Conservation (phyloP, 129 eudicot genomes). For the Lactuca sativa region DNA sequence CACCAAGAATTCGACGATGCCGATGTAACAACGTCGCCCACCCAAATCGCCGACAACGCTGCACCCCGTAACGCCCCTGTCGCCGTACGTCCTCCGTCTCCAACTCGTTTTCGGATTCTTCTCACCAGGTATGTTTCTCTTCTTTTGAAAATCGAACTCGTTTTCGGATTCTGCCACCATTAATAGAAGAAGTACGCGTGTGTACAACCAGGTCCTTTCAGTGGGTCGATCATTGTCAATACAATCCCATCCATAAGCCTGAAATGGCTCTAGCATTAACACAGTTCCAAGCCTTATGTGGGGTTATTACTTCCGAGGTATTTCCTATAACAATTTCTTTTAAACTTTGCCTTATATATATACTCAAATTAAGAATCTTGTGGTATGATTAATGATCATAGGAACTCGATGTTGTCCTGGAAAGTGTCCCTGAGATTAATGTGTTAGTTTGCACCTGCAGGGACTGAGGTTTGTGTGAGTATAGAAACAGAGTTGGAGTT, state of each 20-base stretch:
- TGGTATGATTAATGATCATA: conserved; percentile 1
- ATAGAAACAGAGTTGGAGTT: conserved; percentile 44
- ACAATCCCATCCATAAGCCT: conserved; percentile 98
- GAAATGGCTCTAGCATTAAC: conserved; percentile 95
- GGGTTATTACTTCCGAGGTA: conserved; percentile 53
- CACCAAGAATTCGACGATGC: no score
- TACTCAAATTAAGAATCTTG: no score
- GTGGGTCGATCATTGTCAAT: conserved; percentile 81
- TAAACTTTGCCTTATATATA: no score
- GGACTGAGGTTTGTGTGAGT: conserved; percentile 37
- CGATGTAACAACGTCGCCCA: no score
- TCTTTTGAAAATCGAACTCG: no score
- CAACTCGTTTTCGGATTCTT: no score
- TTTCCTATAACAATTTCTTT: no score
- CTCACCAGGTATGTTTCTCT: no score
- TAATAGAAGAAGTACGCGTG: not conserved
- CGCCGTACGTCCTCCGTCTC: no score
- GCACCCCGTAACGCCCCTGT: no score
- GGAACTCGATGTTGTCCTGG: conserved; percentile 76
- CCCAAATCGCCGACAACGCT: no score
- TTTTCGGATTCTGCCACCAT: not conserved
- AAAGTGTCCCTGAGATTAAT: conserved; percentile 66
- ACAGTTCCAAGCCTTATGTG: conserved; percentile 87
- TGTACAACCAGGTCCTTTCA: conserved; percentile 65
- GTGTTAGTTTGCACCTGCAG: conserved; percentile 73